Conservation (phyloP, 805 yeast genomes). For the Babjeviella inositovora region DNA sequence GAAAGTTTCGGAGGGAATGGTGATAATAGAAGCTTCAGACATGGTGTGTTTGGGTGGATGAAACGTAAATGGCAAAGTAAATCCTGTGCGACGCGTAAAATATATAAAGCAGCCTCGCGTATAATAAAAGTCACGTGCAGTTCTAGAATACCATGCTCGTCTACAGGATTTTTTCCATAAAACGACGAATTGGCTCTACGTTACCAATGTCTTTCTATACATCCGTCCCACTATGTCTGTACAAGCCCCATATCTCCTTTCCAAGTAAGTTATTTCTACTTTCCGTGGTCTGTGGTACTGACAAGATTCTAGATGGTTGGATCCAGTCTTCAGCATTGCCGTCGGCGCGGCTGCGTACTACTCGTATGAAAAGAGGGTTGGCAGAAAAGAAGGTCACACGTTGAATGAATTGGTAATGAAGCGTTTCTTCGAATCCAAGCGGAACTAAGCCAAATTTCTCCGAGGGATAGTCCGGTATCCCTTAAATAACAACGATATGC, state of each 20-base stretch:
- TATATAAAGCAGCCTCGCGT: too few relatives aligned
- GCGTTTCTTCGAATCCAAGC: constrained; percentile 4
- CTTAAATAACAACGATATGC: too few relatives aligned
- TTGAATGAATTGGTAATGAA: constrained; percentile 33
- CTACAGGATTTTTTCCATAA: constrained; percentile 1
- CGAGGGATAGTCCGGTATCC: too few relatives aligned
- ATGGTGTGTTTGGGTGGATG: too few relatives aligned
- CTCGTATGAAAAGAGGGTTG: constrained; percentile 41
- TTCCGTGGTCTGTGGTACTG: not conserved
- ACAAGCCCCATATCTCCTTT: constrained; percentile 29
- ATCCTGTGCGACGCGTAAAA: too few relatives aligned
- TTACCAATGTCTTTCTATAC: not conserved
- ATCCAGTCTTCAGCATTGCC: constrained; percentile 47
- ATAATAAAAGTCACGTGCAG: constrained; percentile 1
- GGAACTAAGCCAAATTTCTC: too few relatives aligned
- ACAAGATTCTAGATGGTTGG: constrained; percentile 21
- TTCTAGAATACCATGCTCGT: not conserved
- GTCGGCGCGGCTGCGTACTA: constrained; percentile 53
- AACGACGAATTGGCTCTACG: constrained; percentile 2
- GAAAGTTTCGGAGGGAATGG: constrained; percentile 1
- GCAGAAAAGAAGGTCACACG: constrained; percentile 42
- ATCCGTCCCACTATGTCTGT: constrained; percentile 3
- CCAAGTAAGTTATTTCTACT: constrained; percentile 11
- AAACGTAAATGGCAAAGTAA: too few relatives aligned
- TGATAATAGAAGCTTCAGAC: too few relatives aligned